These are phyloP conservation scores for Tribonema minus DNA, from an alignment of 108 stramenopile genomes.

Conservation along the genomic window DNA sequence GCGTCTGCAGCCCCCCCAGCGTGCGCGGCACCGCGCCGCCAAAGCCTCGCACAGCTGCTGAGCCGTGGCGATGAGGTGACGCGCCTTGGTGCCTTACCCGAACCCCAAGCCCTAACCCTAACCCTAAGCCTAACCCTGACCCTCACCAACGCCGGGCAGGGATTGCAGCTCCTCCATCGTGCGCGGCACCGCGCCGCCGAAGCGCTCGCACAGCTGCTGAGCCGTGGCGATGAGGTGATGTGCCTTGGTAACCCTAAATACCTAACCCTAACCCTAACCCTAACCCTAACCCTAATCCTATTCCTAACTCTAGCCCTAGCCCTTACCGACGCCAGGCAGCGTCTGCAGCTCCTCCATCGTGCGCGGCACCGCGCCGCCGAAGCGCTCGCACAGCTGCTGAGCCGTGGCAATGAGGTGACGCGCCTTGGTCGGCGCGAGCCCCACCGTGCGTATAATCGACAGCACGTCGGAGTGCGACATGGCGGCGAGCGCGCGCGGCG, in stretches of 20 bases:
- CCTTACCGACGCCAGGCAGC: constrained; percentile 42
- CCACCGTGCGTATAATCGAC: constrained; percentile 41
- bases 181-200: constrained; percentile 42
- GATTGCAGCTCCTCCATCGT: constrained; percentile 44
- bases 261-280: background rate
- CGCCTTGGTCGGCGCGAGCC: constrained; percentile 53
- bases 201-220: constrained; percentile 50
- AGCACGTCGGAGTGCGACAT: constrained; percentile 27
- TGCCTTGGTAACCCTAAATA: constrained; percentile 12
- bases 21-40: constrained; percentile 41
- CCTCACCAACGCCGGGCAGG: constrained; percentile 42
- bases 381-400: constrained; percentile 50
- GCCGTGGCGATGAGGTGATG: constrained; percentile 49
- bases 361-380: constrained; percentile 42
- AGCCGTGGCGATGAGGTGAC: constrained; percentile 46
- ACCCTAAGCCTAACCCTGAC: too few relatives aligned
- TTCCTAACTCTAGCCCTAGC: background rate
- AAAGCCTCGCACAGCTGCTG: constrained; percentile 53
- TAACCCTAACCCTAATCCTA: background rate
- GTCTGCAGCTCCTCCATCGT: constrained; percentile 45
- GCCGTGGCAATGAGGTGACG: constrained; percentile 48
- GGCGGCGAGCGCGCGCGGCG: constrained; percentile 26
- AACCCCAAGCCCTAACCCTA: too few relatives aligned
- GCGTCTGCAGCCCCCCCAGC: constrained; percentile 41
- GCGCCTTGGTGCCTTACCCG: too few relatives aligned